Percentiles rank a stretch among this genome's conserved stretches.
Conservation (phyloP, 768 basidiomycete genomes). For the Auriscalpium microsporum region DNA sequence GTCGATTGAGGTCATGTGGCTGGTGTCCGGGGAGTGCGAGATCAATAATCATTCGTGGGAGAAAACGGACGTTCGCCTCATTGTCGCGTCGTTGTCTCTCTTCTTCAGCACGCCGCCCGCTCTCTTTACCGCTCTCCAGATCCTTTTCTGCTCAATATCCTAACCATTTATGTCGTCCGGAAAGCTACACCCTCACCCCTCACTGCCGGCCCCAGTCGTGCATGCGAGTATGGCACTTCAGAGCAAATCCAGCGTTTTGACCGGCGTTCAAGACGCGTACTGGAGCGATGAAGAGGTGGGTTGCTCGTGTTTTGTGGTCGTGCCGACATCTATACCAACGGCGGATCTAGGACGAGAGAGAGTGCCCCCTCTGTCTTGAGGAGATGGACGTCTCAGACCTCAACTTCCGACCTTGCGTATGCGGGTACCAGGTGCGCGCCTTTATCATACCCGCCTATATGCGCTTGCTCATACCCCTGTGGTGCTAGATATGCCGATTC, state of each 20-base stretch:
- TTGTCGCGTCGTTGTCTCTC: slow-evolving; percentile 12
- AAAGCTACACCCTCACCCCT: slow-evolving; percentile 54
- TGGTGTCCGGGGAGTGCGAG: background rate
- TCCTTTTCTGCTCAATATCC: background rate
- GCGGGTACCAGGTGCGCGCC: slow-evolving; percentile 83
- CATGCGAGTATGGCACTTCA: slow-evolving; percentile 64
- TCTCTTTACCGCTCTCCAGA: background rate
- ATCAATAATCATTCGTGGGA: slow-evolving; percentile 1
- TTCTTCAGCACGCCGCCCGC: background rate
- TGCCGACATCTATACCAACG: no score
- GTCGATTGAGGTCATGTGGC: slow-evolving; percentile 24
- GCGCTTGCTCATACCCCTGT: slow-evolving; percentile 5
- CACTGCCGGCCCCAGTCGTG: slow-evolving; percentile 66
- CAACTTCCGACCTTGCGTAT: slow-evolving; percentile 98
- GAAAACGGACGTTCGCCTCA: slow-evolving; percentile 10
- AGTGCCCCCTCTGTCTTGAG: slow-evolving; percentile 96
- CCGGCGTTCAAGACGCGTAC: slow-evolving; percentile 92
- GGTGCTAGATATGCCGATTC: slow-evolving; percentile 86
- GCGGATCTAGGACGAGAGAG: slow-evolving; percentile 76
- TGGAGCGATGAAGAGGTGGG: slow-evolving; percentile 89
- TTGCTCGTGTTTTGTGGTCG: slow-evolving; percentile 21
- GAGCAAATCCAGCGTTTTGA: slow-evolving; percentile 79
- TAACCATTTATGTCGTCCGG: slow-evolving; percentile 36
- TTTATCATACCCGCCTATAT: background rate
- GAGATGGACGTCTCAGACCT: slow-evolving; percentile 99